A percentile compares a stretch with the other conserved stretches of the same genome.
Conservation (phyloP, 1,139 yeast species). For the Diutina ranongensis region DNA sequence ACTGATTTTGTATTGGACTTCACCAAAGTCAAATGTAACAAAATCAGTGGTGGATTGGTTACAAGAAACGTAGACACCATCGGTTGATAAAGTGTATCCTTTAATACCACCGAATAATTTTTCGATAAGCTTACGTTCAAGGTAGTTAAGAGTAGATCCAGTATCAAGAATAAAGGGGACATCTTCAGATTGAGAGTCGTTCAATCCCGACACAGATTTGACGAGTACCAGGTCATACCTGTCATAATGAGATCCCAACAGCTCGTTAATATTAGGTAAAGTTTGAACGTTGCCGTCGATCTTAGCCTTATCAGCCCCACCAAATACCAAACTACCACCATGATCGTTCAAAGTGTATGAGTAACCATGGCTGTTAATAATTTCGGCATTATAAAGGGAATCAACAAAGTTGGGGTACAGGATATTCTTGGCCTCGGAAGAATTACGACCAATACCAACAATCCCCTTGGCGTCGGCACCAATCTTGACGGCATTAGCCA, state of each 20-base stretch:
- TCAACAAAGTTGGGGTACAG: not conserved
- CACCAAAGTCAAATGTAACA: not conserved
- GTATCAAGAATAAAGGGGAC: not conserved
- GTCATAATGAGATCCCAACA: not conserved
- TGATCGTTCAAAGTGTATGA: not conserved
- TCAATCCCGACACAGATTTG: not conserved
- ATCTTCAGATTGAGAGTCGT: not conserved
- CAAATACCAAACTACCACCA: not conserved
- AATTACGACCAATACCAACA: not conserved
- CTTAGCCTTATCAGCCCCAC: not conserved
- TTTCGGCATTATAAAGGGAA: not conserved
- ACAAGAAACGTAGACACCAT: not conserved
- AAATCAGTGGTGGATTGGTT: not conserved
- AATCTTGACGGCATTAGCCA: not conserved
- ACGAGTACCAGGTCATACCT: not conserved
- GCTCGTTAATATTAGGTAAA: not conserved
- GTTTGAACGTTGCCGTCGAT: not conserved
- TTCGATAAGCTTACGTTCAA: not conserved
- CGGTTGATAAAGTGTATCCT: not conserved
- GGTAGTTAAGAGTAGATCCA: not conserved
- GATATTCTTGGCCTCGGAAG: not conserved
- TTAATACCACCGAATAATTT: not conserved
- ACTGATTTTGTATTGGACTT: not conserved
- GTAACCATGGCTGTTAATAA: not conserved
- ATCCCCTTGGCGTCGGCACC: not conserved